Evolutionary conservation across 352 stramenopile species (phyloP).

Genomic region (Saprolegnia diclina): DNA sequence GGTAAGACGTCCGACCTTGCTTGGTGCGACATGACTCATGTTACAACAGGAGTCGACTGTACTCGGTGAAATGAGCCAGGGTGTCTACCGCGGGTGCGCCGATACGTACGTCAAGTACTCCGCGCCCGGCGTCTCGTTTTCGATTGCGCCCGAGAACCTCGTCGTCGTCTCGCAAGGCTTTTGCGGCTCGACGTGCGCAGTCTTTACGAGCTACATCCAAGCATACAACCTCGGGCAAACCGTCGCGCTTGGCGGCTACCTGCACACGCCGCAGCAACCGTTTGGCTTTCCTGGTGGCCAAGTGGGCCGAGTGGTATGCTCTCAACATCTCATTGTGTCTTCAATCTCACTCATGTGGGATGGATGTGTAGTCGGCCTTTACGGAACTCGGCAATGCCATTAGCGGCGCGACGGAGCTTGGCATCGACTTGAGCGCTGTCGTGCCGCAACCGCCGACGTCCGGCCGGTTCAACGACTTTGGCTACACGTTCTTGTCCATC

Average conservation of each 20-base stretch:
- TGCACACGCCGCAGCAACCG: conserved; percentile 15
- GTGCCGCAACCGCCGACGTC: conserved; percentile 13
- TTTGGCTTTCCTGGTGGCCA: conserved; percentile 25
- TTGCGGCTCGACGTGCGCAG: conserved; percentile 24
- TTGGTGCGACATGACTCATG: neutral
- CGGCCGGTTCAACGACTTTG: neutral
- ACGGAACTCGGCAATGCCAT: neutral
- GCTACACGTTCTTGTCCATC: conserved; percentile 15
- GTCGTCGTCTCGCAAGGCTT: conserved; percentile 25
- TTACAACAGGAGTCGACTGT: neutral
- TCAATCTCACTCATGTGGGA: neutral
- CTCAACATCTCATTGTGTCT: neutral
- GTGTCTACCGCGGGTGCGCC: conserved; percentile 6
- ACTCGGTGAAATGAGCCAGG: conserved; percentile 15
- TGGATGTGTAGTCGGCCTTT: conserved; percentile 1
- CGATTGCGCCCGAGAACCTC: neutral
- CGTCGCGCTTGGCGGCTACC: conserved; percentile 22
- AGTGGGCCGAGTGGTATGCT: neutral
- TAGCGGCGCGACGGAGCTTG: neutral
- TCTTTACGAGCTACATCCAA: conserved; percentile 27
- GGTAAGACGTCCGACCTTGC: neutral
- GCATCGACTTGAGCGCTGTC: neutral
- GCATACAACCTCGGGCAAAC: conserved; percentile 4
- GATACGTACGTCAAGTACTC: conserved; percentile 8
- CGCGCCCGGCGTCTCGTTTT: conserved; percentile 8